Evolutionary conservation across 2,329 filamentous ascomycete genomes (phyloP), one percentile per base, ranked within the genome.

Genomic region (Penicillium sp.): DNA sequence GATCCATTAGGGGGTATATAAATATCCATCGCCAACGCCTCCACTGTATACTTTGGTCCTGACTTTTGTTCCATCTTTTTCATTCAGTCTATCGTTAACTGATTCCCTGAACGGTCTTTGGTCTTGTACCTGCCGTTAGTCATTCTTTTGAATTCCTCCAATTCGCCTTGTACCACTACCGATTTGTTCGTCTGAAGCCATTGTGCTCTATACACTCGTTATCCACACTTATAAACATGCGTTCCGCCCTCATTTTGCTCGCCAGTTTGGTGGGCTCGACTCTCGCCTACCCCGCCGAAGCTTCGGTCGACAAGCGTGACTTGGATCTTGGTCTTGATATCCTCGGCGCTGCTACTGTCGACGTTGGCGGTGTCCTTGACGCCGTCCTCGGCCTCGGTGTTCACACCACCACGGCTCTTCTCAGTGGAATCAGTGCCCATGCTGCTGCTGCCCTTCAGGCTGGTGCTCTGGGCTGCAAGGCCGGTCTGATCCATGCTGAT

Each of bases 401-500:
- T 11, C 6, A 27, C 25, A n/a, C 10, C 25, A n/a, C 6, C 11
- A 40, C 25, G 12, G 37, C 41, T 11, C 25, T 60, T 32, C 50
- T 65, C 37, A 39, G 30, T 44, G 59, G 57, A 18, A 51, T 65
- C 36, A 54, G 46, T 33, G 55, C 59, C 25, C 43, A 56, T 37
- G 62, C 50, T 45, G 62, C 61, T 34, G 62, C 61, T 17, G 62
- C 62, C 35, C 56, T 65, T 12, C 44, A 57, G 35, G 60, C 57
- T 46, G 55, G 58, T 57, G 58, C 55, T 34, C 40, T 65, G 31
- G 62, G 62, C 47, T 57, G 56, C 44, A 56, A 50, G 39, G 51
- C 59, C 28, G 50, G 49, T 31, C 40, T 37, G 10, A 52, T 65
- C 37, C 44, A 59, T 26, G 39, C 43, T 35, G 25, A 41, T 32